Evolutionary conservation across 352 stramenopile species (phyloP).

Genomic region (Hyaloperonospora brassicae): DNA sequence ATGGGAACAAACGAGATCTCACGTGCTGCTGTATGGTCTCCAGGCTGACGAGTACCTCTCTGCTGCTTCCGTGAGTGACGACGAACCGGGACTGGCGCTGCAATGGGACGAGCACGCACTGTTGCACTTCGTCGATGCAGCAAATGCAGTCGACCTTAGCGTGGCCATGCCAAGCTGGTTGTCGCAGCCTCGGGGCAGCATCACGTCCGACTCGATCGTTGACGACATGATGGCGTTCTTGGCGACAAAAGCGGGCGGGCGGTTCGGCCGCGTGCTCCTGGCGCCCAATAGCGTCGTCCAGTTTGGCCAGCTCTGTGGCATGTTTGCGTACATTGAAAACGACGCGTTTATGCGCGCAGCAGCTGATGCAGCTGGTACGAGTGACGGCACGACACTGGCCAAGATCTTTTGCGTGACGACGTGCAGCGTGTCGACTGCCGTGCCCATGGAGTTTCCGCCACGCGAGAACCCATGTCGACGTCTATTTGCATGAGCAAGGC

Average conservation of each 20-base stretch:
- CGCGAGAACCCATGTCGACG: constrained; percentile 26
- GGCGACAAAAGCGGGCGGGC: constrained; percentile 24
- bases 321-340: constrained; percentile 39
- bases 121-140: constrained; percentile 26
- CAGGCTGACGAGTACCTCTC: constrained; percentile 35
- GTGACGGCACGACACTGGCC: constrained; percentile 22
- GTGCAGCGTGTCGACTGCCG: constrained; percentile 19
- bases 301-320: constrained; percentile 36
- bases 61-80: constrained; percentile 29
- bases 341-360: constrained; percentile 30
- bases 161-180: constrained; percentile 29
- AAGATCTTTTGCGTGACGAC: constrained; percentile 32
- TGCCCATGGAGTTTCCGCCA: constrained; percentile 36
- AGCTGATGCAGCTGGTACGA: constrained; percentile 15
- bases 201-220: constrained; percentile 31
- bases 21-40: background rate
- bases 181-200: constrained; percentile 22
- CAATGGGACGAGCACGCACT: constrained; percentile 31
- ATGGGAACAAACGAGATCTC: background rate
- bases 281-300: constrained; percentile 32
- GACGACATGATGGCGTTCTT: constrained; percentile 33
- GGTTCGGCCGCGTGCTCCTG: constrained; percentile 27
- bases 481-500: constrained; percentile 25
- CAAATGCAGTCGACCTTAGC: constrained; percentile 19
- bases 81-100: constrained; percentile 25